Evolutionary conservation across 177 flowering plant species (phyloP), one percentile per base, ranked within the genome.

Genomic region (Vitis hybrid): DNA sequence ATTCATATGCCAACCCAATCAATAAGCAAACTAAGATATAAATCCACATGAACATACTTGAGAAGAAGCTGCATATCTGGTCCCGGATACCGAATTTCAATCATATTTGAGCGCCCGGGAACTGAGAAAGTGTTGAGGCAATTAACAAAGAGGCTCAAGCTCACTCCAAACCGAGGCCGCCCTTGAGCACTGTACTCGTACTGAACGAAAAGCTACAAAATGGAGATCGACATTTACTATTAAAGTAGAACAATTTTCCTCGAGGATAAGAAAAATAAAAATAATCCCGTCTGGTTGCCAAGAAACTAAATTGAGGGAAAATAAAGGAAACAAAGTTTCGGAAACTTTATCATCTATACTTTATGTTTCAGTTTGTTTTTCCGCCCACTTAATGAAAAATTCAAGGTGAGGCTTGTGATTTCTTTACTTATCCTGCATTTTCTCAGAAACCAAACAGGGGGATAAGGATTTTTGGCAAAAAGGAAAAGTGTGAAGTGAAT

Each of bases 11-110:
- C 26, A 22, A 22, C 26, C 26, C 26, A 22, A 22, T 22, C 26
- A 22, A 22, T 22, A 22, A 22, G 26, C 26, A 22, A 22, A 22
- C 26, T 22, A 22, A 0, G 26, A 22, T 22, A 22, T 0, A 13
- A 15, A 74, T 57, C 29, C 53, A 14, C 7, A 10, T 1, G 6
- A 56, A 50, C 74, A 60, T 82, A 95, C 99, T 85, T 87, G 86
- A 95, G 82, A 73, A 95, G 86, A 19, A 95, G 93, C 82, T 95
- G 94, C 99, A 93, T 93, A 31, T 95, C 99, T 15, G 99, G 92
- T n/a, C 99, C 98, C 1, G 99, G 99, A 80, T 95, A 95, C 48
- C 77, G 85, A 55, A 93, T 83, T 67, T 95, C 97, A 45, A 95
- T 80, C 1, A 76, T 52, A 62, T 60, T 79, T 0, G 88, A 71